Base-by-base conservation (phyloP, 2,329 filamentous ascomycete genomes). In the Didymella glomerata region DNA sequence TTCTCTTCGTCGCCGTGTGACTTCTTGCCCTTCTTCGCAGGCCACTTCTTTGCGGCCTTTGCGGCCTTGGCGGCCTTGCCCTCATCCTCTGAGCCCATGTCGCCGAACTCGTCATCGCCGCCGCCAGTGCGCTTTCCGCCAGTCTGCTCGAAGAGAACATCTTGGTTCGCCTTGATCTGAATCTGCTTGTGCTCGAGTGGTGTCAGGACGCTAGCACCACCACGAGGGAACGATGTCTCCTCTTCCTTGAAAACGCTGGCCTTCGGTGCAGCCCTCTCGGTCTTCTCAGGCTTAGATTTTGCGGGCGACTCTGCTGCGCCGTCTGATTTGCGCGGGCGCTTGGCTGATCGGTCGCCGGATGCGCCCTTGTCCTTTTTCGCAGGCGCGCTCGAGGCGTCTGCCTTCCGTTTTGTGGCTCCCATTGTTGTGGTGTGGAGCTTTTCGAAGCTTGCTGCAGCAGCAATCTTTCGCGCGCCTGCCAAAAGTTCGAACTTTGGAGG, bases 111-210 rank as follows among this genome's bases (percentile, higher is more conserved):
- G 71, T 82, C 59, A 52, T 64, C 60, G 42, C 58, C 62, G 47
- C 62, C 60, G 79, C 86, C 69, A 71, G 77, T 64, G 81, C 85
- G 63, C 79, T 85, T 89, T 76, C 85, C 86, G n/a, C 79, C 79
- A 11, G 78, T 86, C 69, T 96, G 89, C 78, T 98, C 95, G 74
- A 94, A 95, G 38, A 96, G 82, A 40, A 93, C 95, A 82, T 99
- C 95, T 69, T 90, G 89, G 73, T 91, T 95, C 45, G 95, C 95
- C 78, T 98, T 90, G 58, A 96, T 89, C 71, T 95, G 90, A 63
- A 99, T 98, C 78, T 98, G 92, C 80, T 97, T 97, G 75, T 96
- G 91, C 77, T 99, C 95, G 50, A 99, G 82, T 20, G 95, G 93
- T 2, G 95, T 97, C 74, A 99, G 81, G 51, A 97, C 84, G 73